These are phyloP conservation scores for Trichoderma sp. DNA, from an alignment of 2,329 filamentous ascomycete species.

Conservation along the genomic window DNA sequence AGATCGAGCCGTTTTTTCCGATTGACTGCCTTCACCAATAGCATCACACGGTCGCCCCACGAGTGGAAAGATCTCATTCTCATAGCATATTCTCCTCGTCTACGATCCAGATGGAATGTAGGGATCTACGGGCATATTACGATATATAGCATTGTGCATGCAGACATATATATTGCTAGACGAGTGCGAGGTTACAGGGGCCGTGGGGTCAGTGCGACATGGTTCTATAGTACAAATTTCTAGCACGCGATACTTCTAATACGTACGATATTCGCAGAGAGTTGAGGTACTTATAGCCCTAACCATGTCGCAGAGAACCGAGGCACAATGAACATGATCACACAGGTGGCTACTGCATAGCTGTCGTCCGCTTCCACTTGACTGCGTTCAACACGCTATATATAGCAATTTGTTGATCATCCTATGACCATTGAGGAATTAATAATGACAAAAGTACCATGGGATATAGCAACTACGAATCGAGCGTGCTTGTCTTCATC, in stretches of 20 bases:
- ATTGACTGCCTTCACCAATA: not conserved
- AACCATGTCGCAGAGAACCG: not conserved
- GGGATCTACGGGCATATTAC: slow-evolving; percentile 10
- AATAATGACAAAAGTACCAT: not conserved
- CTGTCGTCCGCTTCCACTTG: not conserved
- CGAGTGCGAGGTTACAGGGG: not conserved
- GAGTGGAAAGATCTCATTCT: not conserved
- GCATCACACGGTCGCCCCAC: not conserved
- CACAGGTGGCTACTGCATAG: not conserved
- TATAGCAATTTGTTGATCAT: not conserved
- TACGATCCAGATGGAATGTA: not conserved
- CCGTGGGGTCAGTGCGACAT: not conserved
- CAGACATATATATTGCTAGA: not conserved
- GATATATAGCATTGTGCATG: not conserved
- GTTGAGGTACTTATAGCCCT: not conserved
- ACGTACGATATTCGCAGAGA: not conserved
- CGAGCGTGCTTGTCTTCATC: not conserved
- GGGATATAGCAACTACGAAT: not conserved
- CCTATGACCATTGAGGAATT: not conserved
- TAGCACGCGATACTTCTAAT: not conserved
- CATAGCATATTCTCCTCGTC: not conserved
- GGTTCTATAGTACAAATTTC: not conserved
- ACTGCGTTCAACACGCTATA: not conserved
- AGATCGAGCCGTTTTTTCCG: not conserved
- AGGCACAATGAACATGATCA: not conserved